phyloP scores from a whole-genome alignment of 140 eudicot species.

The Senecio squalidus region DNA sequence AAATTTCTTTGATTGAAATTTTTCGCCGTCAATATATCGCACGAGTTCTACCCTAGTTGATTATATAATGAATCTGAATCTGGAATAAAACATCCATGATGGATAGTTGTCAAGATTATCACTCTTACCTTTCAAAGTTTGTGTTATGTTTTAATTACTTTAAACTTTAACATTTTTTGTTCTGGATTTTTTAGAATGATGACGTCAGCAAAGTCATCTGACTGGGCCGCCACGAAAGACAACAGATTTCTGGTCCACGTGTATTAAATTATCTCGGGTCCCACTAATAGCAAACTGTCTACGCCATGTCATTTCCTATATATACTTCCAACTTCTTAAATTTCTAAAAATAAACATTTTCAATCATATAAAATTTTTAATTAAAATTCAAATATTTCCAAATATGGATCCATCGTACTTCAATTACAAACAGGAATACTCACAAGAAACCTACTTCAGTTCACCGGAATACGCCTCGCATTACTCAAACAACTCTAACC shows the following conservation, averaged over 20 bases:
- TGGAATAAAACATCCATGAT: too few relatives aligned
- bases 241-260: slow-evolving; percentile 14
- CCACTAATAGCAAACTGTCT: slow-evolving; percentile 5
- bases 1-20: too few relatives aligned
- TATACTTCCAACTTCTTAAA: slow-evolving; percentile 12
- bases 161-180: neutral
- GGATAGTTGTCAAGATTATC: too few relatives aligned
- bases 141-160: too few relatives aligned
- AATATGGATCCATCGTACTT: slow-evolving; percentile 22
- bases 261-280: slow-evolving; percentile 1
- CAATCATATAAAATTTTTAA: neutral
- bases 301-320: slow-evolving; percentile 6
- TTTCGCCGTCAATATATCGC: too few relatives aligned
- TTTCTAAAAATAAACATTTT: slow-evolving; percentile 1
- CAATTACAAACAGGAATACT: slow-evolving; percentile 3
- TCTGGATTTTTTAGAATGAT: neutral
- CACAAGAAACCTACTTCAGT: slow-evolving; percentile 10
- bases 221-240: slow-evolving; percentile 24
- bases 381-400: neutral
- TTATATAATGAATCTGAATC: too few relatives aligned
- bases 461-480: slow-evolving; percentile 20
- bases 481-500: slow-evolving; percentile 1
- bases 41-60: too few relatives aligned
- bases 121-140: too few relatives aligned
- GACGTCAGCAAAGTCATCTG: slow-evolving; percentile 12